Conservation (phyloP, 2,329 filamentous ascomycete species). For the Exserohilum rostratum region DNA sequence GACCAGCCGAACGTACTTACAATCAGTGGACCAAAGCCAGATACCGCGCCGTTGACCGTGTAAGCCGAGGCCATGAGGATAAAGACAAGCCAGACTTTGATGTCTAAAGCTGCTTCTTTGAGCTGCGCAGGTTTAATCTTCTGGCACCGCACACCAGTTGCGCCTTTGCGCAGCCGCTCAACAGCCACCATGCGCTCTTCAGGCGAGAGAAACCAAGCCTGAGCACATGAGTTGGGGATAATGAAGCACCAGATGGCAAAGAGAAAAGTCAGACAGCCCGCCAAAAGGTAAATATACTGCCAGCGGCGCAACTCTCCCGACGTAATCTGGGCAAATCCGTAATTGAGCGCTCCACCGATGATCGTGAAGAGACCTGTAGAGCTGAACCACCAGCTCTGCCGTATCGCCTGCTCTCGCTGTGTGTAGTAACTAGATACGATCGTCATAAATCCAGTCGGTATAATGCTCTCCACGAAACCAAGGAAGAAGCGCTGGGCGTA, state of each 20-base stretch:
- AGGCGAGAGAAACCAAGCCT: constrained; percentile 70
- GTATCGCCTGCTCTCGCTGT: constrained; percentile 53
- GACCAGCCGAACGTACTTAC: constrained; percentile 52
- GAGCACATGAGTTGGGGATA: constrained; percentile 68
- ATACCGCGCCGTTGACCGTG: constrained; percentile 57
- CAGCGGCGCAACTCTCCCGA: constrained; percentile 56
- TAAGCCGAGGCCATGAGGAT: constrained; percentile 59
- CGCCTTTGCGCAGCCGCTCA: constrained; percentile 54
- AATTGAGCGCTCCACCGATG: constrained; percentile 41
- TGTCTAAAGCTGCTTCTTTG: constrained; percentile 55
- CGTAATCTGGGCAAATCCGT: constrained; percentile 48
- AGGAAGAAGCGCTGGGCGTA: constrained; percentile 63
- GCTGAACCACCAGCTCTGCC: constrained; percentile 70
- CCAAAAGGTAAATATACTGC: constrained; percentile 74
- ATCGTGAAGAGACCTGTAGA: constrained; percentile 55
- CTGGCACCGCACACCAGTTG: constrained; percentile 60
- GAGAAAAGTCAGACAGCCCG: constrained; percentile 58
- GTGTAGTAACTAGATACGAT: constrained; percentile 55
- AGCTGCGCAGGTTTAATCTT: constrained; percentile 60
- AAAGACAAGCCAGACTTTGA: constrained; percentile 51
- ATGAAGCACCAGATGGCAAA: constrained; percentile 72
- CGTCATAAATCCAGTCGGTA: constrained; percentile 64
- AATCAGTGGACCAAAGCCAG: constrained; percentile 47
- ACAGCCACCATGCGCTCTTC: constrained; percentile 65
- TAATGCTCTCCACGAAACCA: constrained; percentile 61